Base-by-base conservation (phyloP, 192 early-diverging fungal species). In the Obelidium mucronatum region DNA sequence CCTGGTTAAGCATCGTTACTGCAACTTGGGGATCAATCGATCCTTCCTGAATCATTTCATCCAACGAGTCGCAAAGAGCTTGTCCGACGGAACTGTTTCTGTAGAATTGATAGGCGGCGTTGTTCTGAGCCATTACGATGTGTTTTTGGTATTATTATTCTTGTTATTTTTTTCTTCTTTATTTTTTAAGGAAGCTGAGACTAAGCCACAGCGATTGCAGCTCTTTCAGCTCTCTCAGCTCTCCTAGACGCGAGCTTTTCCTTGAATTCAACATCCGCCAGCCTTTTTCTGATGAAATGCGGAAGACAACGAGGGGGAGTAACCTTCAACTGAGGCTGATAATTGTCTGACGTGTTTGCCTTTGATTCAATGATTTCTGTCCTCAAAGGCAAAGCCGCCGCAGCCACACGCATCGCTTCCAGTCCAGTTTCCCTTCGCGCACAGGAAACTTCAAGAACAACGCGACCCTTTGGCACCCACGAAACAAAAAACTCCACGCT, bases 1-100 rank as follows among this genome's bases (percentile, higher is more conserved):
- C n/a, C n/a, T n/a, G n/a, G n/a, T n/a, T n/a, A n/a, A n/a, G n/a
- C n/a, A n/a, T n/a, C n/a, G n/a, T n/a, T n/a, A n/a, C n/a, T n/a
- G n/a, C n/a, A n/a, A n/a, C n/a, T n/a, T n/a, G n/a, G n/a, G n/a
- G n/a, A n/a, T 94, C 94, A 56, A 99, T 93, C 70, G 93, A 92
- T 2, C 91, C 92, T 17, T 91, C 90, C 66, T 91, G 88, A 76
- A 98, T 95, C 78, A 98, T 89, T 66, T 98, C 98, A 80, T 99
- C 98, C 24, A 99, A 86, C 4, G 98, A 92, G 76, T 99, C 98
- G 3, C 94, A 97, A 73, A 99, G 86, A 28, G 98, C 94, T 37
- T 87, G 88, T 2, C 98, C 98, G 37, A 98, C 87, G 59, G 95
- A 89, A 69, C 77, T 78, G 31, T 79, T 74, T n/a, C 86, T 78